These are phyloP conservation scores for Ogataea parapolymorpha DNA, from an alignment of 805 yeast species.

Conservation along the genomic window DNA sequence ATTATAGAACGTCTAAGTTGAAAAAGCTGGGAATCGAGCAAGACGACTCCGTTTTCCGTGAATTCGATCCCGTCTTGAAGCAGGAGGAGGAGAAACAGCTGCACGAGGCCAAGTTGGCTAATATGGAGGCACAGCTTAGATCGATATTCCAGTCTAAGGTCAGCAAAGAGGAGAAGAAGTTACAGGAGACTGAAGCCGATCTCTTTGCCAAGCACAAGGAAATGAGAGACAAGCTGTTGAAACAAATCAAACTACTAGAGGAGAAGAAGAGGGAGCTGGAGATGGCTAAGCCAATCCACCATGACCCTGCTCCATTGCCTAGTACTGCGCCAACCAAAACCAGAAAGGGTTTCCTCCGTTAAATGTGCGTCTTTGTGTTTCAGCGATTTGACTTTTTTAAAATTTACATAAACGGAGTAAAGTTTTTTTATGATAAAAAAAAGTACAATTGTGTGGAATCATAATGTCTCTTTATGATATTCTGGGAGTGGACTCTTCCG, in stretches of 20 bases:
- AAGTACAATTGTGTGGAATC: conserved; percentile 1
- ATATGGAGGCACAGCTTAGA: conserved; percentile 96
- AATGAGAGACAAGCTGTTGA: conserved; percentile 89
- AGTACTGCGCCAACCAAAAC: conserved; percentile 52
- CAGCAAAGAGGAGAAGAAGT: conserved; percentile 92
- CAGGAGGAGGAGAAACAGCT: conserved; percentile 91
- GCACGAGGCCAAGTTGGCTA: conserved; percentile 90
- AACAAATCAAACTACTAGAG: conserved; percentile 85
- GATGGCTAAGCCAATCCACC: conserved; percentile 48
- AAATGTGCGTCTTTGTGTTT: conserved; percentile 11
- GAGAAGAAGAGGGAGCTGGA: conserved; percentile 85
- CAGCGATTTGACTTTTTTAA: conserved; percentile 8
- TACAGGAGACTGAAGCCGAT: conserved; percentile 95
- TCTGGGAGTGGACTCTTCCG: conserved; percentile 63
- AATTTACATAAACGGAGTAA: conserved; percentile 12
- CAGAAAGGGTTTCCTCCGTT: conserved; percentile 79
- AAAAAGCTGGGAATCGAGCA: conserved; percentile 81
- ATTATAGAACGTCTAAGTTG: conserved; percentile 84
- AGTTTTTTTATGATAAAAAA: conserved; percentile 9
- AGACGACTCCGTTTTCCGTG: conserved; percentile 89
- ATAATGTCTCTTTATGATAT: conserved; percentile 51
- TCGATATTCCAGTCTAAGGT: conserved; percentile 95
- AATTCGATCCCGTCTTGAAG: conserved; percentile 86
- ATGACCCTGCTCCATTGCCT: conserved; percentile 33
- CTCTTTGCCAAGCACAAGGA: conserved; percentile 93